Conservation (phyloP, 495 filamentous ascomycete genomes). For the Podospora pseudopauciseta region DNA sequence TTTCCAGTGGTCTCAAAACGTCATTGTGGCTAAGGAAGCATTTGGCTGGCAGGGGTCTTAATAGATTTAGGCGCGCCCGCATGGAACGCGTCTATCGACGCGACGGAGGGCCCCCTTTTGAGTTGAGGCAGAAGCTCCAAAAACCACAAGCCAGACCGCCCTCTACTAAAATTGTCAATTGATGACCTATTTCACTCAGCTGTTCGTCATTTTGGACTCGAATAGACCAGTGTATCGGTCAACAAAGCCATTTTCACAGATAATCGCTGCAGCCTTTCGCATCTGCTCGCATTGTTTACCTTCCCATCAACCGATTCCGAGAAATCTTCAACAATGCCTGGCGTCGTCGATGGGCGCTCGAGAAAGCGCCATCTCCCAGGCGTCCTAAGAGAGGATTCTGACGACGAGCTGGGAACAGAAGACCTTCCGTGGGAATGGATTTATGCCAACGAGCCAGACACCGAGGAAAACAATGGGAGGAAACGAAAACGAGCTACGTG, state of each 20-base stretch:
- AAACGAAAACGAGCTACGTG: conserved; percentile 38
- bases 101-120: not conserved
- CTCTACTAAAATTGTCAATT: not conserved
- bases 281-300: not conserved
- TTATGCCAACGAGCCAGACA: conserved; percentile 45
- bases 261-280: not conserved
- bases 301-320: not conserved
- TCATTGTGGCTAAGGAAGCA: not conserved
- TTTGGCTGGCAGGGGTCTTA: conserved; percentile 17
- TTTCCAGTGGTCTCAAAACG: not conserved
- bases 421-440: conserved; percentile 94
- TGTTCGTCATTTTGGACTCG: not conserved
- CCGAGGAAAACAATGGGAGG: conserved; percentile 26
- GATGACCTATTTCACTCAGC: not conserved
- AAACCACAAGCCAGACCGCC: not conserved
- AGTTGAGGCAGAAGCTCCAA: not conserved
- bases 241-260: not conserved
- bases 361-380: conserved; percentile 31
- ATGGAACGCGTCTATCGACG: conserved; percentile 3
- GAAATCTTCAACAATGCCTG: conserved; percentile 13
- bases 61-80: conserved; percentile 3
- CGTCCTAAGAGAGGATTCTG: conserved; percentile 78
- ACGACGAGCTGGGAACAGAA: conserved; percentile 83
- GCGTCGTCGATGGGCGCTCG: conserved; percentile 9
- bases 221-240: not conserved